Percentiles rank a stretch among this genome's conserved stretches.
These are phyloP conservation scores for Termitomyces bulborhizus DNA, from an alignment of 768 basidiomycete genomes.

Conservation along the genomic window DNA sequence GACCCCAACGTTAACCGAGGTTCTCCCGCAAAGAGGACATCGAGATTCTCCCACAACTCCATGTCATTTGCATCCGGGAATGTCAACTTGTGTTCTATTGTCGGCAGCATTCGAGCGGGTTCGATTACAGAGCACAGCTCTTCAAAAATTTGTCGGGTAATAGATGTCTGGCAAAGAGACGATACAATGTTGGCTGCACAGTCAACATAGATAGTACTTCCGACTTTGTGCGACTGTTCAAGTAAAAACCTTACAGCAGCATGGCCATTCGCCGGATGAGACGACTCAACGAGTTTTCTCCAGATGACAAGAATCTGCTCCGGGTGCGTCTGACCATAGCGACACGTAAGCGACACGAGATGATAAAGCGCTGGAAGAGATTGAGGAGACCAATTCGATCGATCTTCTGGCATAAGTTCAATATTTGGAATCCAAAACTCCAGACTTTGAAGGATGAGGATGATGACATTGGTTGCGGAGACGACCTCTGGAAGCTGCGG, in stretches of 20 bases:
- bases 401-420: conserved; percentile 59
- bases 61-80: conserved; percentile 61
- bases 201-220: conserved; percentile 68
- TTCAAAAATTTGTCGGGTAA: conserved; percentile 69
- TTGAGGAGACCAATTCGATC: conserved; percentile 46
- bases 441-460: conserved; percentile 70
- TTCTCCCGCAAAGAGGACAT: conserved; percentile 66
- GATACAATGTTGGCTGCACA: conserved; percentile 81
- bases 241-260: conserved; percentile 79
- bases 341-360: conserved; percentile 75
- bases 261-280: conserved; percentile 67
- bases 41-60: conserved; percentile 76
- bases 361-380: conserved; percentile 70
- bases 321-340: conserved; percentile 66
- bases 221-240: conserved; percentile 82
- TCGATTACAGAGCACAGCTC: conserved; percentile 84
- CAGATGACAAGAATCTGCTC: conserved; percentile 80
- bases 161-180: conserved; percentile 71
- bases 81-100: conserved; percentile 62
- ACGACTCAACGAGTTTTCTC: conserved; percentile 68
- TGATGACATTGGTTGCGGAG: conserved; percentile 36
- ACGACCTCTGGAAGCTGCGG: conserved; percentile 50
- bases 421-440: conserved; percentile 82
- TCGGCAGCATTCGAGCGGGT: conserved; percentile 78
- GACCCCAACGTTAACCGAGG: conserved; percentile 68